A percentile compares a stretch with the other conserved stretches of the same genome.
Conservation (phyloP, 805 yeast species). For the Grigorovia yakushimaensis region DNA sequence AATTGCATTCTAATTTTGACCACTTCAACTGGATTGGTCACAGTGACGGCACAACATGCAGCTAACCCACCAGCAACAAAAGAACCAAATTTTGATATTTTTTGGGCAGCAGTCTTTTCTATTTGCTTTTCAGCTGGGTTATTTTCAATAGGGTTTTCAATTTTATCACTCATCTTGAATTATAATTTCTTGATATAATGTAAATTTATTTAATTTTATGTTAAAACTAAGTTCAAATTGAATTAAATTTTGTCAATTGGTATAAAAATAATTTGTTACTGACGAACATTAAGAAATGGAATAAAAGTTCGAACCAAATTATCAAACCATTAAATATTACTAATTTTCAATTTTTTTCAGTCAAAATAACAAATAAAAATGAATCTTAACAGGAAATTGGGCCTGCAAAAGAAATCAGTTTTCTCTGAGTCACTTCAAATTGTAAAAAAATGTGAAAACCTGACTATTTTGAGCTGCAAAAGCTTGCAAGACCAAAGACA, state of each 20-base stretch:
- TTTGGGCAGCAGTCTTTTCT: constrained; percentile 42
- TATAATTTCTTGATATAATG: no score
- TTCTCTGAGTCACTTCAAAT: neutral
- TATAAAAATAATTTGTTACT: no score
- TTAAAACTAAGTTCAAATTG: neutral
- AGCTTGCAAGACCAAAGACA: neutral
- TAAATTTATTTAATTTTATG: no score
- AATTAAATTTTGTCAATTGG: no score
- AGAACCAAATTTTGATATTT: constrained; percentile 62
- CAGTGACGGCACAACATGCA: constrained; percentile 95
- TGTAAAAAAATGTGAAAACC: neutral
- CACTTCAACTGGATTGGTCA: constrained; percentile 91
- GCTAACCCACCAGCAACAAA: constrained; percentile 88
- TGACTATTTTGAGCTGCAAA: neutral
- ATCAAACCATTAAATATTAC: neutral
- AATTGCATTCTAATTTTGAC: constrained; percentile 94
- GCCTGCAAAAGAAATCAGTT: neutral
- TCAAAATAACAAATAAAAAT: neutral
- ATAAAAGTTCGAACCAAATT: neutral
- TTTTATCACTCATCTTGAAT: neutral
- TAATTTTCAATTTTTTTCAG: neutral
- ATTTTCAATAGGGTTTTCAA: constrained; percentile 22
- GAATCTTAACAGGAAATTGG: neutral
- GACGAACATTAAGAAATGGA: neutral
- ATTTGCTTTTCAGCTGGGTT: constrained; percentile 21